Evolutionary conservation across 1,284 basidiomycete species (phyloP).

Genomic region (Neolentinus lepideus): DNA sequence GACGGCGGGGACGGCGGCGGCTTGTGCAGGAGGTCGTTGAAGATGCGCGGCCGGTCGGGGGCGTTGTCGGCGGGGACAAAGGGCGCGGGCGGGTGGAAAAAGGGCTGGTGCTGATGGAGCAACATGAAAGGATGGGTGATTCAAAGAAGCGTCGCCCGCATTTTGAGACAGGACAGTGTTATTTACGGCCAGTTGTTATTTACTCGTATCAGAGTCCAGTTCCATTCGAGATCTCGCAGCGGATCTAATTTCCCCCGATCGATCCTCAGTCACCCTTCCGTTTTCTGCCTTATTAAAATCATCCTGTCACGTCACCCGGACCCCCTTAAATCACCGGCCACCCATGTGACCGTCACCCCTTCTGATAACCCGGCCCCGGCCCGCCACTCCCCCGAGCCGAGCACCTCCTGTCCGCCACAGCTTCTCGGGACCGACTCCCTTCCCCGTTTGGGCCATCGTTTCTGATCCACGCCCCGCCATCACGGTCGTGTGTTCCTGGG

Average conservation of each 20-base stretch:
- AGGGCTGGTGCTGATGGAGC: not conserved
- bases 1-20: not conserved
- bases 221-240: not conserved
- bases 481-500: not conserved
- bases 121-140: not conserved
- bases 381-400: too few species aligned
- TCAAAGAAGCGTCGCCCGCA: not conserved
- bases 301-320: not conserved
- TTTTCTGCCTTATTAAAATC: not conserved
- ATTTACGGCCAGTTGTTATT: not conserved
- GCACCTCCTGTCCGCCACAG: too few species aligned
- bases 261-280: not conserved
- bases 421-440: too few species aligned
- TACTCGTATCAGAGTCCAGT: not conserved
- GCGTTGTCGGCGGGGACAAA: not conserved
- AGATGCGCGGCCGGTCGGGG: not conserved
- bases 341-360: not conserved
- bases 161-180: not conserved
- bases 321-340: not conserved
- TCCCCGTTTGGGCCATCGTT: too few species aligned
- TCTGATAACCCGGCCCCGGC: not conserved
- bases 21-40: not conserved
- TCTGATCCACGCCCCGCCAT: not conserved
- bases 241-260: not conserved
- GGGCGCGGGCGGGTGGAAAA: not conserved